Conservation (phyloP, 2,329 filamentous ascomycete genomes). For the Neonectria hederae region DNA sequence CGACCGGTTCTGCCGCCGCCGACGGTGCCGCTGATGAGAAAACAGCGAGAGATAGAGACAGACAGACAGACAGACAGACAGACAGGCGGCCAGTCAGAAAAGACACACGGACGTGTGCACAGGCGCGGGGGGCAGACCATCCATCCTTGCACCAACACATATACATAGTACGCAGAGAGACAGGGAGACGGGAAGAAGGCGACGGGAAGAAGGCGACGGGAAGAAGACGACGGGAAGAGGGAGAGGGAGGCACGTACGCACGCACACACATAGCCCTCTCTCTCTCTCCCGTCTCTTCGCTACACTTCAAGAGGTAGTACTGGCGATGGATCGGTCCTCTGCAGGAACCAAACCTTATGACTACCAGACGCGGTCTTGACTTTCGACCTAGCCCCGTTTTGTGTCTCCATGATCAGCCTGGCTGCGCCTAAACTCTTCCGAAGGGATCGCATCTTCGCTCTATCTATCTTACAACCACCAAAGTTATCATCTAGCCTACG, state of each 20-base stretch:
- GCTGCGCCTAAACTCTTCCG: slow-evolving; percentile 6
- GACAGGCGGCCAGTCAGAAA: background rate
- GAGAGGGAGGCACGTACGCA: background rate
- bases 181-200: background rate
- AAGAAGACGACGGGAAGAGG: background rate
- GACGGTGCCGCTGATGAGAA: slow-evolving; percentile 3
- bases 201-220: background rate
- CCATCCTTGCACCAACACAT: background rate
- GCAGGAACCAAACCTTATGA: slow-evolving; percentile 17
- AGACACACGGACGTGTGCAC: slow-evolving; percentile 10
- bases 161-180: background rate
- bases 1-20: slow-evolving; percentile 19
- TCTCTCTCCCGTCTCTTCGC: background rate
- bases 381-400: slow-evolving; percentile 5
- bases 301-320: background rate
- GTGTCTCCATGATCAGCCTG: slow-evolving; percentile 5
- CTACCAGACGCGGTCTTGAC: slow-evolving; percentile 4
- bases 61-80: background rate
- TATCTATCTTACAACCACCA: slow-evolving; percentile 9
- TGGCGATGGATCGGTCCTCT: slow-evolving; percentile 1
- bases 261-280: background rate
- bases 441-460: slow-evolving; percentile 14
- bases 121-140: background rate
- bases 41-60: background rate
- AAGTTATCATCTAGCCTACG: background rate